A percentile compares a stretch with the other conserved stretches of the same genome.
Evolutionary conservation across 1,284 basidiomycete species (phyloP).

Genomic region (Hymenochaete sp.): DNA sequence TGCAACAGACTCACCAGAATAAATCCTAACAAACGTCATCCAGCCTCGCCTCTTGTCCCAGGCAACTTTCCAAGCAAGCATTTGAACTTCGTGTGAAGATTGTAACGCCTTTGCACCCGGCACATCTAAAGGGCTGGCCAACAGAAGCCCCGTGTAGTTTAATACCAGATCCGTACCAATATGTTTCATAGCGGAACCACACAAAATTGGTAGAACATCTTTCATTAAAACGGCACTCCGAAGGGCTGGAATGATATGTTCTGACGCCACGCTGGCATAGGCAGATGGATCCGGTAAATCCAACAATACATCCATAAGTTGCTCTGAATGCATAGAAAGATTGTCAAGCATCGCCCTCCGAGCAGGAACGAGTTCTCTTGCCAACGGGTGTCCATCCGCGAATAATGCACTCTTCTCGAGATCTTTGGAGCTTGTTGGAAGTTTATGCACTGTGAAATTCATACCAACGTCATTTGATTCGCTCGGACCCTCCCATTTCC

Average conservation of each 20-base stretch:
- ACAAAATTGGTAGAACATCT: conserved; percentile 70
- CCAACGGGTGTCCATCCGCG: conserved; percentile 51
- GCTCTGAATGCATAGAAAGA: conserved; percentile 72
- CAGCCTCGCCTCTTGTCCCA: conserved; percentile 82
- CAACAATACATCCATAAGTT: conserved; percentile 65
- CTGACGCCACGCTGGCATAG: conserved; percentile 48
- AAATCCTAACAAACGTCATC: conserved; percentile 87
- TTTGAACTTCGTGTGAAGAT: conserved; percentile 43
- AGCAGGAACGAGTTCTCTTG: conserved; percentile 57
- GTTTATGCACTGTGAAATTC: conserved; percentile 33
- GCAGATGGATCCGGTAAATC: conserved; percentile 48
- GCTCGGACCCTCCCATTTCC: conserved; percentile 47
- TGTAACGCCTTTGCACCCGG: conserved; percentile 32
- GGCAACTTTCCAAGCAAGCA: conserved; percentile 83
- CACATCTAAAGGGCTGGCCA: conserved; percentile 73
- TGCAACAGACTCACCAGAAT: conserved; percentile 64
- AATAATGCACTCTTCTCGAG: conserved; percentile 39
- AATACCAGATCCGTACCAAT: conserved; percentile 76
- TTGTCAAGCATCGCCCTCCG: conserved; percentile 66
- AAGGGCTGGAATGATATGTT: conserved; percentile 51
- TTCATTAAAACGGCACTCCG: conserved; percentile 60
- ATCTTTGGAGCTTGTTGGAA: conserved; percentile 43
- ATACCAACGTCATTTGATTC: conserved; percentile 23
- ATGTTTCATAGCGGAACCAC: conserved; percentile 75
- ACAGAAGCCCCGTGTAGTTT: conserved; percentile 71